Conservation (phyloP, 2,329 filamentous ascomycete species). For the Myriosclerotinia scirpicola region DNA sequence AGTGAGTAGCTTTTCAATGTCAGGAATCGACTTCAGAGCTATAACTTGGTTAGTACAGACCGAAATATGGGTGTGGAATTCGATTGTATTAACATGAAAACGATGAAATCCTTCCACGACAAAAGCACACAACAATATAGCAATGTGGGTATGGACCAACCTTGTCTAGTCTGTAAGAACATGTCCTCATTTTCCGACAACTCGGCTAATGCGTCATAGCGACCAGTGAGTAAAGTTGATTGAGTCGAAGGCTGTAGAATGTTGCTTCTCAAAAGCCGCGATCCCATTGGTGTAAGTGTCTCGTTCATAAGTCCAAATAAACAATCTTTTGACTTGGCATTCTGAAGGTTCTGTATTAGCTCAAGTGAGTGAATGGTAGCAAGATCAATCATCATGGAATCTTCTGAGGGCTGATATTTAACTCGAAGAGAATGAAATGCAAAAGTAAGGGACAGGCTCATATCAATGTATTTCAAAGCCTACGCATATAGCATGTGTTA, state of each 20-base stretch:
- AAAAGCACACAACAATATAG: background rate
- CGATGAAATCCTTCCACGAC: background rate
- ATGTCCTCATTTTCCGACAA: slow-evolving; percentile 79
- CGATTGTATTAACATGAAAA: background rate
- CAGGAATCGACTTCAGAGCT: slow-evolving; percentile 73
- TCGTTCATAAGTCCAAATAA: slow-evolving; percentile 84
- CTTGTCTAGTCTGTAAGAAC: slow-evolving; percentile 73
- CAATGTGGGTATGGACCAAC: slow-evolving; percentile 43
- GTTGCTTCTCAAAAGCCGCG: slow-evolving; percentile 77
- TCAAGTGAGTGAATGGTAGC: slow-evolving; percentile 85
- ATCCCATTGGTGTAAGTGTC: slow-evolving; percentile 85
- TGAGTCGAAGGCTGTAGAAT: slow-evolving; percentile 85
- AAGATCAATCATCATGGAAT: slow-evolving; percentile 94
- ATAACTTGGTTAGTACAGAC: background rate
- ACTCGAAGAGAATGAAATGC: slow-evolving; percentile 79
- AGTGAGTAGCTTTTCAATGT: slow-evolving; percentile 78
- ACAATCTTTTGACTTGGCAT: slow-evolving; percentile 75
- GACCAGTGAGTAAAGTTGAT: slow-evolving; percentile 62
- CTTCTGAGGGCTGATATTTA: slow-evolving; percentile 82
- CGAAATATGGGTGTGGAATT: background rate
- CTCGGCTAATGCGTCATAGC: slow-evolving; percentile 84
- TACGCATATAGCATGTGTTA: slow-evolving; percentile 42
- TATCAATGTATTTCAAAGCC: slow-evolving; percentile 79
- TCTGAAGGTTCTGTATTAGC: slow-evolving; percentile 82
- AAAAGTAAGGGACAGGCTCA: slow-evolving; percentile 67